Evolutionary conservation across 495 filamentous ascomycete species (phyloP).

Genomic region (Elaphomyces granulatus): DNA sequence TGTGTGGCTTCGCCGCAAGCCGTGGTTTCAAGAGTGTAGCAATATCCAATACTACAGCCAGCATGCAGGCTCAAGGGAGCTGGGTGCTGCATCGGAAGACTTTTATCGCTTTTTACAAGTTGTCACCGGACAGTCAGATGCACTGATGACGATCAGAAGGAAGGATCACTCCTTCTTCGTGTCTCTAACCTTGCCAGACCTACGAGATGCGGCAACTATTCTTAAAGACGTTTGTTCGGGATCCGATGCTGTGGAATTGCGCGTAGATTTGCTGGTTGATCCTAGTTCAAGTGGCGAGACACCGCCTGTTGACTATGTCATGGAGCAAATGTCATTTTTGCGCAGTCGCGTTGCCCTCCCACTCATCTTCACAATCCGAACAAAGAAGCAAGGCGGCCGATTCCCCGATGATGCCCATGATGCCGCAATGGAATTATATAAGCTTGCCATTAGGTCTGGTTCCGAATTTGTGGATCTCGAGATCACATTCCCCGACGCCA

Average conservation of each 20-base stretch:
- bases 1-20: slow-evolving; percentile 83
- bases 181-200: slow-evolving; percentile 67
- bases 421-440: slow-evolving; percentile 58
- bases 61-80: slow-evolving; percentile 32
- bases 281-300: slow-evolving; percentile 41
- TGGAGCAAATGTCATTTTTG: slow-evolving; percentile 67
- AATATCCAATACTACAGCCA: slow-evolving; percentile 89
- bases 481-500: slow-evolving; percentile 63
- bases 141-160: slow-evolving; percentile 47
- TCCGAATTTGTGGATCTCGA: slow-evolving; percentile 92
- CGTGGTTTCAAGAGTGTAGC: slow-evolving; percentile 86
- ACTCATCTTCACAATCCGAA: slow-evolving; percentile 87
- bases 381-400: slow-evolving; percentile 68
- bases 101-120: slow-evolving; percentile 64
- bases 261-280: slow-evolving; percentile 84
- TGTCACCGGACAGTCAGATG: slow-evolving; percentile 54
- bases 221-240: slow-evolving; percentile 66
- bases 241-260: slow-evolving; percentile 83
- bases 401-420: slow-evolving; percentile 69
- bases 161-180: slow-evolving; percentile 85
- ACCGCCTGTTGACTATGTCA: slow-evolving; percentile 58
- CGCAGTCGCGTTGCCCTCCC: slow-evolving; percentile 63
- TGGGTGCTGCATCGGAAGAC: slow-evolving; percentile 54
- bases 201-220: slow-evolving; percentile 44
- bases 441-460: slow-evolving; percentile 61